A percentile compares a stretch with the other conserved stretches of the same genome.
These are phyloP conservation scores for Aspergillus bridgeri DNA, from an alignment of 495 filamentous ascomycete species.

Conservation along the genomic window DNA sequence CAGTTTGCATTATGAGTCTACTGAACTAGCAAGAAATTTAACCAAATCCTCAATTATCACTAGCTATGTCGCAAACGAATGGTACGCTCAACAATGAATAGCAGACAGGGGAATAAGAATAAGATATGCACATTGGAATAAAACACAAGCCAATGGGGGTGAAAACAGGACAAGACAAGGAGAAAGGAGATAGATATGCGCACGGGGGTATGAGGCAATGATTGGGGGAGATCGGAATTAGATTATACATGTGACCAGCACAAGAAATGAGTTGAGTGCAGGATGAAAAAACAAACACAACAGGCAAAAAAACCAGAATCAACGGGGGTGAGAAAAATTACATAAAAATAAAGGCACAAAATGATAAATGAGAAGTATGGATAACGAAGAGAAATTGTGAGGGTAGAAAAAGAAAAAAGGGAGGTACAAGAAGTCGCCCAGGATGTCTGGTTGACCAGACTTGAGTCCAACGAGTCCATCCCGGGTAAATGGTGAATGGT, in stretches of 20 bases:
- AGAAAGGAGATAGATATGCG: constrained; percentile 17
- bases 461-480: not conserved
- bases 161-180: constrained; percentile 16
- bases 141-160: constrained; percentile 18
- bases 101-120: constrained; percentile 13
- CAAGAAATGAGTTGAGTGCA: constrained; percentile 8
- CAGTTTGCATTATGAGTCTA: not conserved
- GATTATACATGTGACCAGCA: constrained; percentile 33
- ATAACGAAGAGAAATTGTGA: constrained; percentile 10
- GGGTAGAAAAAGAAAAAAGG: constrained; percentile 6
- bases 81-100: constrained; percentile 16
- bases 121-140: constrained; percentile 22
- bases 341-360: constrained; percentile 22
- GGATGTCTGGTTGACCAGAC: not conserved
- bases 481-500: no score
- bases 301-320: constrained; percentile 15
- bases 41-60: constrained; percentile 20
- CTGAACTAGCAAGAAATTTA: not conserved
- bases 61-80: constrained; percentile 19
- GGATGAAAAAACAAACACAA: not conserved
- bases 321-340: constrained; percentile 17
- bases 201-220: constrained; percentile 30
- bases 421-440: constrained; percentile 21
- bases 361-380: constrained; percentile 20
- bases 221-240: constrained; percentile 29